A percentile compares a stretch with the other conserved stretches of the same genome.
phyloP scores from a whole-genome alignment of 2,329 filamentous ascomycete species.

The Sarocladium brachiariae region DNA sequence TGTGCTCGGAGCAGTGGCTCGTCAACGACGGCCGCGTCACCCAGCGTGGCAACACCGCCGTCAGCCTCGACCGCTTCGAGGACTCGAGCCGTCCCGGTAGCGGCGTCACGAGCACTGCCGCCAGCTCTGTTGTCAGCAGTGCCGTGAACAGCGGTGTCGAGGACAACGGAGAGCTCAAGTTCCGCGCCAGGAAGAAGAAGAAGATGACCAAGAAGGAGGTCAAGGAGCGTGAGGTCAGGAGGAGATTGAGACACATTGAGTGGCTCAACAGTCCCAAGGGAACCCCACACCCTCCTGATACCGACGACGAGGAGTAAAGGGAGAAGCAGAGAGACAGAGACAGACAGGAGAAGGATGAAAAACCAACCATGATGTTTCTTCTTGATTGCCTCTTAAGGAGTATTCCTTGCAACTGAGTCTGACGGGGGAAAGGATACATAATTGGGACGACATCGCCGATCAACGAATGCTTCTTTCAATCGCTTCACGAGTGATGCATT shows the following conservation, averaged over 20 bases:
- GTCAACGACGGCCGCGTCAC: constrained; percentile 83
- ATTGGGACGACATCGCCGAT: no score
- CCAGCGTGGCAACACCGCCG: constrained; percentile 69
- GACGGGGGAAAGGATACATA: no score
- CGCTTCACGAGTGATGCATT: background rate
- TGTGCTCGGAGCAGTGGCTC: constrained; percentile 95
- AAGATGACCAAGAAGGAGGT: constrained; percentile 96
- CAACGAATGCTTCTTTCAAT: background rate
- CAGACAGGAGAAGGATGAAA: no score
- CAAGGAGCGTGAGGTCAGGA: constrained; percentile 86
- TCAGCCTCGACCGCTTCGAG: constrained; percentile 79
- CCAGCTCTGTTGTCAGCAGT: constrained; percentile 47
- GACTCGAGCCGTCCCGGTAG: constrained; percentile 62
- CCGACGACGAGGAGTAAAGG: constrained; percentile 60
- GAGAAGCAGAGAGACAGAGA: background rate
- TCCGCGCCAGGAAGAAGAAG: constrained; percentile 89
- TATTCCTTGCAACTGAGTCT: no score
- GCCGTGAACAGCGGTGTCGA: constrained; percentile 76
- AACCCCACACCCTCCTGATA: constrained; percentile 69
- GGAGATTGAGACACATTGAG: constrained; percentile 77
- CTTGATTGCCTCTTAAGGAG: no score
- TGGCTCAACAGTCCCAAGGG: constrained; percentile 84
- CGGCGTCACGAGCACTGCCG: constrained; percentile 48
- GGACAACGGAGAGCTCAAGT: constrained; percentile 75
- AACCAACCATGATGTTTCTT: no score